phyloP scores from a whole-genome alignment of 257 asterid genomes.

The Nicotiana tabacum region DNA sequence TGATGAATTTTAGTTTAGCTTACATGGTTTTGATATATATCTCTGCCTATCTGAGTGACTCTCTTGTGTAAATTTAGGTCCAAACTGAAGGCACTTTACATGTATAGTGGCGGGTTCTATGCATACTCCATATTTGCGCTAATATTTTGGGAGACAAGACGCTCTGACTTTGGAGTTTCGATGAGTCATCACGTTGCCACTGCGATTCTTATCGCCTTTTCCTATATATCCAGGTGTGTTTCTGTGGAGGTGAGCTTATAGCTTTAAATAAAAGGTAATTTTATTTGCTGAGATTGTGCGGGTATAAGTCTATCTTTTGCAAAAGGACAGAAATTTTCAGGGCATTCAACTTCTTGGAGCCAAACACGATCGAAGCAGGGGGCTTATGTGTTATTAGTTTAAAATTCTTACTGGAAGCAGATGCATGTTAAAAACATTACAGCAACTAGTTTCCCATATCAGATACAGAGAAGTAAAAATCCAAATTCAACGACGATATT shows the following conservation, averaged over 20 bases:
- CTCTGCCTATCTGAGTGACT: slow-evolving; percentile 7
- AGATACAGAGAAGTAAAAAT: not conserved
- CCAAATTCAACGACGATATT: not conserved
- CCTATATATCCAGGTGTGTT: slow-evolving; percentile 64
- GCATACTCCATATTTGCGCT: slow-evolving; percentile 86
- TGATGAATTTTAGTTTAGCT: not conserved
- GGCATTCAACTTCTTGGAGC: not conserved
- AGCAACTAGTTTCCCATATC: not conserved
- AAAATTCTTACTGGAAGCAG: not conserved
- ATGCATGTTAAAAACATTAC: not conserved
- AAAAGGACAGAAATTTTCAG: not conserved
- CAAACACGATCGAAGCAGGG: not conserved
- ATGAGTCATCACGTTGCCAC: slow-evolving; percentile 88
- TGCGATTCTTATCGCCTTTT: slow-evolving; percentile 61
- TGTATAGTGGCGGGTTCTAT: slow-evolving; percentile 88
- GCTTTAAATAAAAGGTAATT: not conserved
- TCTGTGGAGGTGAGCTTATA: slow-evolving; percentile 12
- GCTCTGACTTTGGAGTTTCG: slow-evolving; percentile 93
- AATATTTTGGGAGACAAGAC: slow-evolving; percentile 89
- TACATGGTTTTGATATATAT: not conserved
- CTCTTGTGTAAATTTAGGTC: slow-evolving; percentile 46
- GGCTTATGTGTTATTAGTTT: not conserved
- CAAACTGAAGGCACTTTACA: slow-evolving; percentile 79
- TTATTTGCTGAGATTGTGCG: not conserved
- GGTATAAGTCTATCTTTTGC: not conserved